Percentiles rank a stretch among this genome's conserved stretches.
These are phyloP conservation scores for Venturia aucupariae DNA, from an alignment of 2,329 filamentous ascomycete genomes.

Conservation along the genomic window DNA sequence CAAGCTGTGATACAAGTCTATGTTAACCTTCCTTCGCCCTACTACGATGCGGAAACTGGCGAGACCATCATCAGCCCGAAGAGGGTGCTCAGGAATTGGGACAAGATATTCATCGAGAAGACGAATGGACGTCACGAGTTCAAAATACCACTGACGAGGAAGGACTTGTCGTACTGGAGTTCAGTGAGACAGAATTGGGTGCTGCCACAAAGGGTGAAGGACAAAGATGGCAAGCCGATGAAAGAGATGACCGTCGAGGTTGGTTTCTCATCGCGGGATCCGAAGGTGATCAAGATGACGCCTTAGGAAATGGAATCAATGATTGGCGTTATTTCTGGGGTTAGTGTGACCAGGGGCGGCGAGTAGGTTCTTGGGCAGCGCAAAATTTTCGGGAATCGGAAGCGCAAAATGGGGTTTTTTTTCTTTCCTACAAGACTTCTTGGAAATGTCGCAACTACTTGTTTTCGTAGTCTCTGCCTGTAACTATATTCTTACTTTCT, in stretches of 20 bases:
- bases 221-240: neutral
- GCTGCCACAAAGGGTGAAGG: constrained; percentile 19
- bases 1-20: constrained; percentile 51
- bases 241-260: neutral
- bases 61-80: constrained; percentile 42
- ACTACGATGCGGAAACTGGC: constrained; percentile 32
- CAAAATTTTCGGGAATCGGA: too few relatives aligned
- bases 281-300: constrained; percentile 1
- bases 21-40: constrained; percentile 37
- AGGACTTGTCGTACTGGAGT: constrained; percentile 36
- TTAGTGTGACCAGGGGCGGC: neutral
- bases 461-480: too few relatives aligned
- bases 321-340: neutral
- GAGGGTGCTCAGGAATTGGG: constrained; percentile 33
- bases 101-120: constrained; percentile 29
- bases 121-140: constrained; percentile 22
- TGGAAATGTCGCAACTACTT: too few relatives aligned
- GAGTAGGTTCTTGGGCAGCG: too few relatives aligned
- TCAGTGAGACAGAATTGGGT: constrained; percentile 33
- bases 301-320: neutral
- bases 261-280: constrained; percentile 1
- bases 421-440: too few relatives aligned
- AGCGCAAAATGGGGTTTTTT: too few relatives aligned
- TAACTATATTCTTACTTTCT: too few relatives aligned
- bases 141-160: constrained; percentile 29